These are phyloP conservation scores for Penicillium ucsense DNA, from an alignment of 495 filamentous ascomycete species.

Conservation along the genomic window DNA sequence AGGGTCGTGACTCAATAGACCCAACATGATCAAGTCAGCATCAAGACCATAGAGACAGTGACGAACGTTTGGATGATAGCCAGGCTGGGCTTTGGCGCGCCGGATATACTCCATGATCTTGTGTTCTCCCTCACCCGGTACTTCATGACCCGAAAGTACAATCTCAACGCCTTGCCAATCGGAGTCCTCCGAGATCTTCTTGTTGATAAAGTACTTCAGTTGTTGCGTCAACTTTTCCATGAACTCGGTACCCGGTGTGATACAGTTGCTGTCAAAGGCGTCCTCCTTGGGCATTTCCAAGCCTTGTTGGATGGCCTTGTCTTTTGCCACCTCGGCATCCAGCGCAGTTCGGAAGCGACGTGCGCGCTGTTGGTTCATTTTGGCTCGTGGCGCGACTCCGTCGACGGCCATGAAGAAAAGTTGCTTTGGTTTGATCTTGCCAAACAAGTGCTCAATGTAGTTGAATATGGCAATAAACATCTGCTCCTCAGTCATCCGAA, in stretches of 20 bases:
- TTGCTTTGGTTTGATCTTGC: conserved; percentile 96
- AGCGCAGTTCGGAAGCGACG: conserved; percentile 91
- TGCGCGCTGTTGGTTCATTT: conserved; percentile 99
- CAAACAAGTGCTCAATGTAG: conserved; percentile 98
- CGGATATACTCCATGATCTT: conserved; percentile 99
- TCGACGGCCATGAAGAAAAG: conserved; percentile 99
- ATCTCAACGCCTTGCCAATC: conserved; percentile 97
- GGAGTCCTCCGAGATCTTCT: conserved; percentile 92
- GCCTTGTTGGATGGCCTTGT: conserved; percentile 83
- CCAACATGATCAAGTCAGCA: conserved; percentile 98
- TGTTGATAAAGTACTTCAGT: conserved; percentile 96
- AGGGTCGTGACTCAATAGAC: conserved; percentile 91
- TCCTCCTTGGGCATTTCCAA: conserved; percentile 90
- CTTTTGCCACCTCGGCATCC: conserved; percentile 77
- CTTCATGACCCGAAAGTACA: conserved; percentile 94
- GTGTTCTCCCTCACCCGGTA: conserved; percentile 98
- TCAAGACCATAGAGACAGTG: conserved; percentile 97
- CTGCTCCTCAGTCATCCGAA: conserved; percentile 91
- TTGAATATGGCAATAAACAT: conserved; percentile 99
- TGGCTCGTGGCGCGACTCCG: conserved; percentile 92
- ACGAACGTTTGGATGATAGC: conserved; percentile 89
- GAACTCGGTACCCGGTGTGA: conserved; percentile 95
- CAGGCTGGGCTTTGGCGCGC: conserved; percentile 84
- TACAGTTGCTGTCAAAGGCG: conserved; percentile 97
- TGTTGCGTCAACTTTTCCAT: conserved; percentile 93